Evolutionary conservation across 495 filamentous ascomycete genomes (phyloP), one percentile per base, ranked within the genome.

Genomic region (Talaromyces proteolyticus): DNA sequence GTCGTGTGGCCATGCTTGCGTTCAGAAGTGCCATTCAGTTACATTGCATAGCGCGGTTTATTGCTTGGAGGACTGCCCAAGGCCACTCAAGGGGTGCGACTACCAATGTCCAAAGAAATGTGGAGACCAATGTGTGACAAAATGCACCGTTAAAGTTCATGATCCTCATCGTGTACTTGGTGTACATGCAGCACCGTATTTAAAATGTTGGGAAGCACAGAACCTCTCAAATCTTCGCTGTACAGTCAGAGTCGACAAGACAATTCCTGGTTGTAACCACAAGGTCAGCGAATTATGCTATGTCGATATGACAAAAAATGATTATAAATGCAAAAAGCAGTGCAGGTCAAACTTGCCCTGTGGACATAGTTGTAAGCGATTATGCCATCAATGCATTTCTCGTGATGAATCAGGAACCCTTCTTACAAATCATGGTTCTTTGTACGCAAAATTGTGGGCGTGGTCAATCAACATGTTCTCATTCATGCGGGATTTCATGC

Each of bases 1-100:
- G n/a, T 24, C 46, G 0, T 92, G 89, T 55, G 89, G 89, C 0
- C 88, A 93, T 67, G 57, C 74, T 0, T 95, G 89, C 58, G 58
- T 65, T 18, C 77, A 76, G 24, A 81, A 77, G 57, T 92, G 88
- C 54, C 89, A 95, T 66, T 82, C 87, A 0, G 62, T 79, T 4
- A 23, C 71, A 1, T 64, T 91, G 8, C 88, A 92, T 56, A 62
- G 79, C 11, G 78, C 76, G 4, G 75, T 85, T 17, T 60, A 61
- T 17, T 93, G 88, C 53, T 62, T 76, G 17, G 76, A 88, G 57
- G 64, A 65, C 2, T 91, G 87, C 36, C 74, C 64, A 4, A 66
- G 82, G n/a, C 61, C 68, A 0, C 76, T 70, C 36, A 65, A 62
- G 29, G 70, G 75, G 7, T 91, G 88, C 49, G 57, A 66, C 3